phyloP scores from a whole-genome alignment of 2,329 filamentous ascomycete genomes.

The Aspergillus sp. region DNA sequence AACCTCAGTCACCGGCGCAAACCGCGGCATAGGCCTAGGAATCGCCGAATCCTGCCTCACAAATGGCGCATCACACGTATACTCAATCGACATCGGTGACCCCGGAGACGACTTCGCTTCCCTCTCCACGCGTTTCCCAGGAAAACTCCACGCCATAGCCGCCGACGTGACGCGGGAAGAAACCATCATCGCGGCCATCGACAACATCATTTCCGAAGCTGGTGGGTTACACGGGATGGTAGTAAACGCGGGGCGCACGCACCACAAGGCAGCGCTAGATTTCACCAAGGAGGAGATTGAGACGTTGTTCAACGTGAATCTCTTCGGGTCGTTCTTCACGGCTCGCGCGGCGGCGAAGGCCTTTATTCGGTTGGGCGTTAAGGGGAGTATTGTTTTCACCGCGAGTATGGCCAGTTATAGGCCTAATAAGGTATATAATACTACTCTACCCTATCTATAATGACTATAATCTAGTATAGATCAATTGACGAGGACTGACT shows the following conservation, averaged over 20 bases:
- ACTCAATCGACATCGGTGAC: slow-evolving; percentile 48
- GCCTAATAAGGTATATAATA: slow-evolving; percentile 38
- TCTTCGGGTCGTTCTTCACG: slow-evolving; percentile 45
- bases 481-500: too few relatives aligned
- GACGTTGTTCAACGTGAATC: slow-evolving; percentile 35
- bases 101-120: slow-evolving; percentile 18
- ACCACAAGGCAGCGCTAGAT: slow-evolving; percentile 53
- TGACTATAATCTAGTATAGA: too few relatives aligned
- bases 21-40: slow-evolving; percentile 36
- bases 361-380: slow-evolving; percentile 47
- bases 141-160: slow-evolving; percentile 41
- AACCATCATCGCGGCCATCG: slow-evolving; percentile 46
- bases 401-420: slow-evolving; percentile 45
- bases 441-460: too few relatives aligned
- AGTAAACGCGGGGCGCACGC: slow-evolving; percentile 52
- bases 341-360: slow-evolving; percentile 44
- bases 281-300: slow-evolving; percentile 51
- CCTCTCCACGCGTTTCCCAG: slow-evolving; percentile 36
- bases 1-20: slow-evolving; percentile 28
- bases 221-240: slow-evolving; percentile 53
- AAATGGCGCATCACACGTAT: slow-evolving; percentile 46
- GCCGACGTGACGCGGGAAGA: slow-evolving; percentile 51
- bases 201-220: slow-evolving; percentile 44
- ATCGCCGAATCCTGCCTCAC: slow-evolving; percentile 49
- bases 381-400: slow-evolving; percentile 49